These are phyloP conservation scores for Rhodotorula sphaerocarpa DNA, from an alignment of 768 basidiomycete species.

Conservation along the genomic window DNA sequence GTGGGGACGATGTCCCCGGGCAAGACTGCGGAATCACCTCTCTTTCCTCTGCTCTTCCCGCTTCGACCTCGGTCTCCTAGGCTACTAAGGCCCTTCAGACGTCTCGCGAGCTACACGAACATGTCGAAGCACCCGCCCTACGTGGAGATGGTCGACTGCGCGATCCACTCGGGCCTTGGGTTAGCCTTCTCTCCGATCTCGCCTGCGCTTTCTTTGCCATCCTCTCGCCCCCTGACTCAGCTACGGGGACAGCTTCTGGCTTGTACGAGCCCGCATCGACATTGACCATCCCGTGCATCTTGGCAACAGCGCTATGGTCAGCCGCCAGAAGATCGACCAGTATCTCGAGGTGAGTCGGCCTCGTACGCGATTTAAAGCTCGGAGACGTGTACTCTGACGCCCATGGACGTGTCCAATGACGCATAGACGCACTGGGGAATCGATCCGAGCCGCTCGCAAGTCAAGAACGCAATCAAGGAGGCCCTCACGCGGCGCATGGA, in stretches of 20 bases:
- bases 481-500: too few species aligned
- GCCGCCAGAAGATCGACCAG: neutral
- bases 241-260: too few species aligned
- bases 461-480: too few species aligned
- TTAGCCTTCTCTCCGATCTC: neutral
- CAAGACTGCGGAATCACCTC: too few species aligned
- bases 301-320: constrained; percentile 1
- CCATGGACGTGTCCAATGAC: too few species aligned
- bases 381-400: too few species aligned
- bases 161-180: neutral
- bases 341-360: neutral
- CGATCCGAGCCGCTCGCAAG: too few species aligned
- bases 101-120: neutral
- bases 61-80: neutral
- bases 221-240: neutral
- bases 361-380: too few species aligned
- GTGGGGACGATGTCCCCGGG: too few species aligned
- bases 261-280: too few species aligned
- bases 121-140: neutral
- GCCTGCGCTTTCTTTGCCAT: neutral
- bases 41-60: neutral
- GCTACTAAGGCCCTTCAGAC: neutral
- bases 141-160: constrained; percentile 1
- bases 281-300: too few species aligned
- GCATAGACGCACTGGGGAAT: too few species aligned